phyloP scores from a whole-genome alignment of 2,329 filamentous ascomycete species.

The Diaporthe sp. region DNA sequence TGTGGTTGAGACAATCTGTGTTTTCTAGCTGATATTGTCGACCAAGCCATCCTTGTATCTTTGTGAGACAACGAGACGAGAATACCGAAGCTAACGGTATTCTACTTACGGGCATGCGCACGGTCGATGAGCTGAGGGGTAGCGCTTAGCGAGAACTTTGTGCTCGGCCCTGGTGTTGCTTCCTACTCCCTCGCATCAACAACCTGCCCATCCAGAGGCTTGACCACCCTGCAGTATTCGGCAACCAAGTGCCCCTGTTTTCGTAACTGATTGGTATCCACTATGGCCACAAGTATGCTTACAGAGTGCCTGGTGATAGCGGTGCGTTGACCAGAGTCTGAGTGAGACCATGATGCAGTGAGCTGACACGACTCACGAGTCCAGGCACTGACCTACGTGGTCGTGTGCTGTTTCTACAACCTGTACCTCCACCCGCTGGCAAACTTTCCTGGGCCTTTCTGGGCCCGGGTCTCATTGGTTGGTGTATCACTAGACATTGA shows the following conservation, averaged over 20 bases:
- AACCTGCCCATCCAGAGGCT: background rate
- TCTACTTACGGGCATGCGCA: background rate
- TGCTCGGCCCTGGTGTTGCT: background rate
- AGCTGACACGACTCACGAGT: background rate
- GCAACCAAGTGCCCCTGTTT: background rate
- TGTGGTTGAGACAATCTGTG: background rate
- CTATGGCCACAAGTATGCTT: background rate
- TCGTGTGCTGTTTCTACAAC: background rate
- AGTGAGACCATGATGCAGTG: background rate
- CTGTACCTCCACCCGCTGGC: constrained; percentile 2
- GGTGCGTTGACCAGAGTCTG: background rate
- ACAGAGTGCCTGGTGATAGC: background rate
- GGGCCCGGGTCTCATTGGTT: background rate
- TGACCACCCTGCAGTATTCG: background rate
- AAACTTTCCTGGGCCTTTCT: background rate
- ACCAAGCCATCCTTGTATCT: background rate
- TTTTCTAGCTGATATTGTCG: background rate
- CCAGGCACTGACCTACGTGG: background rate
- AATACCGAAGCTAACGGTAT: background rate
- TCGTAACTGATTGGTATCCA: background rate
- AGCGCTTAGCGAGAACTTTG: background rate
- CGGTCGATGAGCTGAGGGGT: background rate
- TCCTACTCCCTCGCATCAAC: background rate
- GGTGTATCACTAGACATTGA: background rate
- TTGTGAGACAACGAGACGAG: background rate